A percentile compares a stretch with the other conserved stretches of the same genome.
These are phyloP conservation scores for Poteriospumella lacustris DNA, from an alignment of 108 stramenopile species.

Conservation along the genomic window DNA sequence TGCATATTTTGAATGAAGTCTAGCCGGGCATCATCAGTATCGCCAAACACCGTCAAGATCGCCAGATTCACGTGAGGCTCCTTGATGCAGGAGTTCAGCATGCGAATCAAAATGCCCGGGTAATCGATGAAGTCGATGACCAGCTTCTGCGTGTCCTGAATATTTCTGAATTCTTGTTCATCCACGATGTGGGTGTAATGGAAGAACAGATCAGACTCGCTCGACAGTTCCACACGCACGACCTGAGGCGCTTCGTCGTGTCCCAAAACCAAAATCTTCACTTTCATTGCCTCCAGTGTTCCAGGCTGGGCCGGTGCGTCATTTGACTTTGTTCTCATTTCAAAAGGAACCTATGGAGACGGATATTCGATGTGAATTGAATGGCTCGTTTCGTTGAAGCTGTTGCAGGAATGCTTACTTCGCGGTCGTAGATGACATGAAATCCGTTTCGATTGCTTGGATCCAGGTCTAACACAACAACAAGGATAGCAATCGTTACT, in stretches of 20 bases:
- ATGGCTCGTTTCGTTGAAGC: too few relatives aligned
- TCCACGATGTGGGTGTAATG: constrained; percentile 54
- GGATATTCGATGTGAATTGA: too few relatives aligned
- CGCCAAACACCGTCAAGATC: constrained; percentile 59
- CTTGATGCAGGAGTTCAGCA: constrained; percentile 59
- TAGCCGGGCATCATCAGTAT: constrained; percentile 52
- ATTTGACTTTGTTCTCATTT: constrained; percentile 3
- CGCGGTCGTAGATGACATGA: constrained; percentile 19
- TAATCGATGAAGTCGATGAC: constrained; percentile 56
- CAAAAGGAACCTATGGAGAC: constrained; percentile 20
- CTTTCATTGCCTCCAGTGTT: constrained; percentile 63
- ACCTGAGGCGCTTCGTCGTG: constrained; percentile 38
- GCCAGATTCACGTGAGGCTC: constrained; percentile 61
- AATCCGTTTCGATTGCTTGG: background rate
- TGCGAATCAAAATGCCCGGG: constrained; percentile 53
- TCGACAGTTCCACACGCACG: constrained; percentile 52
- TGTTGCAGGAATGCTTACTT: too few relatives aligned
- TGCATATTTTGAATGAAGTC: constrained; percentile 69
- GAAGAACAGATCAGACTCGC: constrained; percentile 61
- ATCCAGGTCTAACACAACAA: background rate
- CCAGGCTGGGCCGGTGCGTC: constrained; percentile 54
- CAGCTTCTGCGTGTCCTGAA: constrained; percentile 45
- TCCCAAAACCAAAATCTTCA: constrained; percentile 54
- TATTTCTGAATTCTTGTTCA: constrained; percentile 35
- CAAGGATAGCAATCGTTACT: background rate